Base-by-base conservation (phyloP, 2,329 filamentous ascomycete species). In the Colletotrichum sp. region DNA sequence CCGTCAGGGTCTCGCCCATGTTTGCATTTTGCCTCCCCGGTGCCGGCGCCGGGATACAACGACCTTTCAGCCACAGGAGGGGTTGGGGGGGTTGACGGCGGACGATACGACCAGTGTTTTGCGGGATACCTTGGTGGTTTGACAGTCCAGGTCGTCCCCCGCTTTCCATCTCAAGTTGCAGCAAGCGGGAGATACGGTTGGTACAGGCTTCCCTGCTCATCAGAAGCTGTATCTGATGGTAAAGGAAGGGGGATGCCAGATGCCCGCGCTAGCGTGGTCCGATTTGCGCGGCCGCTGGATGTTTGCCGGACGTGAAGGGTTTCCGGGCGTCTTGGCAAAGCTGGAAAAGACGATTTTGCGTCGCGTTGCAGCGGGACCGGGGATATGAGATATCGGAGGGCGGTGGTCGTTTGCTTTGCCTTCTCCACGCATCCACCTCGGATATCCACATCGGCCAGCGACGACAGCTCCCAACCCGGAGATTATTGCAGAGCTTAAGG, bases 1-100 rank as follows among this genome's bases (percentile, higher is more conserved):
- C 48, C 13, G 21, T 61, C 69, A 75, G 64, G 63, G 73, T 68
- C 69, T 30, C 34, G 12, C 67, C 69, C 69, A 48, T 72, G 69
- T 52, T 32, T 38, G 28, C 16, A 48, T 16, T 28, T 26, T 34
- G 48, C 16, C 21, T 15, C 18, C 34, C 48, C 34, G 28, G 36
- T 55, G 68, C n/a, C n/a, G 60, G 60, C 43, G 52, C 26, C 71
- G 55, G 28, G 30, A 21, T 52, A 63, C 12, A 10, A 12, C 18
- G 38, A 52, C 18, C 71, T 64, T 28, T 34, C 6, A 34, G 24
- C 30, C 18, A 15, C 24, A 32, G n/a, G 66, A n/a, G 65, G 16
- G 34, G 26, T 21, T 30, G 18, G 43, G 70, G 30, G 32, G 32
- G 55, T 15, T n/a, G 63, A 72, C 16, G 34, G 71, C 66, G 30